A percentile compares a stretch with the other conserved stretches of the same genome.
These are phyloP conservation scores for Kwoniella sp. DNA, from an alignment of 768 basidiomycete genomes.

Conservation along the genomic window DNA sequence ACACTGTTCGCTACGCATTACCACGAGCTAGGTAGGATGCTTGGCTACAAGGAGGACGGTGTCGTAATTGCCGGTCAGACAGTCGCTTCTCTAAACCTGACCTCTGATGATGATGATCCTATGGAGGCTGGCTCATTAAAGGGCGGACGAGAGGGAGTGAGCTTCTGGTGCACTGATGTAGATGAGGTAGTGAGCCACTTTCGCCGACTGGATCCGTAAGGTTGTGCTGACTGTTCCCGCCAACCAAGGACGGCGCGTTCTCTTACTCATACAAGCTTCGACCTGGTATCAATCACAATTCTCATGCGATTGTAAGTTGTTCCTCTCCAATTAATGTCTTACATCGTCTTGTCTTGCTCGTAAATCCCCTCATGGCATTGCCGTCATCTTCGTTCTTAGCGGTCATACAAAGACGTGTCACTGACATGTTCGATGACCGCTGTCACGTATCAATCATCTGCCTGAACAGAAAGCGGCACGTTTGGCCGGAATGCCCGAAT, in stretches of 20 bases:
- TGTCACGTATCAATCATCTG: neutral
- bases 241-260: constrained; percentile 75
- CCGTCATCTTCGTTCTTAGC: too few species aligned
- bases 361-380: too few species aligned
- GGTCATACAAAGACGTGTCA: too few species aligned
- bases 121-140: neutral
- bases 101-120: neutral
- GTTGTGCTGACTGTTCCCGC: too few species aligned
- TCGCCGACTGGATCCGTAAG: too few species aligned
- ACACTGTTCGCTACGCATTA: constrained; percentile 99
- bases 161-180: constrained; percentile 87
- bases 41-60: constrained; percentile 57
- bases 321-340: neutral
- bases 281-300: constrained; percentile 84
- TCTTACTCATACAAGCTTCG: constrained; percentile 78
- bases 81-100: neutral
- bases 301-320: constrained; percentile 64
- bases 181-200: constrained; percentile 68
- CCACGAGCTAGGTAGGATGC: constrained; percentile 85
- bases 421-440: neutral
- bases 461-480: constrained; percentile 74
- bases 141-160: constrained; percentile 59
- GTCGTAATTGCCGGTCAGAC: neutral
- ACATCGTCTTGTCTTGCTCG: neutral
- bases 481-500: constrained; percentile 75